A percentile compares a stretch with the other conserved stretches of the same genome.
These are phyloP conservation scores for Penicillium atrosanguineum DNA, from an alignment of 495 filamentous ascomycete genomes.

Conservation along the genomic window DNA sequence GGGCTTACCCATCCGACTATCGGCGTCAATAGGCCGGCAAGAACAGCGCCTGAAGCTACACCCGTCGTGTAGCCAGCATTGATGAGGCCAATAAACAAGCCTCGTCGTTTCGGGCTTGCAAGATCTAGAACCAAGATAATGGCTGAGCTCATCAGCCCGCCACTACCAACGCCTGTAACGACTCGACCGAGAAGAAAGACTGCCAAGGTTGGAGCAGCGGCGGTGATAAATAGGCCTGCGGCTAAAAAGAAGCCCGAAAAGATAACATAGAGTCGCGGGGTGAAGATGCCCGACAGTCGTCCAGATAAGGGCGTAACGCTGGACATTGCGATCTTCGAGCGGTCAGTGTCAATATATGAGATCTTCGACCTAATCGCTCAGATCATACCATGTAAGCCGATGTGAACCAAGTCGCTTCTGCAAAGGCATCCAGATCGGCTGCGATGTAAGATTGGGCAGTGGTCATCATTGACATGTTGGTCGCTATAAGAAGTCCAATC, in stretches of 20 bases:
- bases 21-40: constrained; percentile 62
- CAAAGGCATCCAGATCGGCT: constrained; percentile 67
- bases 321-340: constrained; percentile 60
- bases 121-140: constrained; percentile 71
- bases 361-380: not conserved
- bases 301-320: constrained; percentile 64
- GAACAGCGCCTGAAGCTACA: constrained; percentile 65
- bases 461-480: constrained; percentile 74
- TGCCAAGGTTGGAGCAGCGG: constrained; percentile 50
- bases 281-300: constrained; percentile 65
- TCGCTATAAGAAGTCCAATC: constrained; percentile 39
- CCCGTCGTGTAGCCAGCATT: constrained; percentile 67
- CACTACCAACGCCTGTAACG: constrained; percentile 62
- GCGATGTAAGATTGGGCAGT: constrained; percentile 73
- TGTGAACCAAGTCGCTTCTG: constrained; percentile 71
- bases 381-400: constrained; percentile 57
- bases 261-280: constrained; percentile 58
- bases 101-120: constrained; percentile 58
- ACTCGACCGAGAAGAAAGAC: constrained; percentile 66
- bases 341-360: not conserved
- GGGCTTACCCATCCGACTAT: constrained; percentile 62
- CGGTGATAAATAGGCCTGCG: constrained; percentile 60
- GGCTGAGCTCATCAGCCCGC: constrained; percentile 62
- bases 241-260: constrained; percentile 54
- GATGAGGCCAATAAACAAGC: constrained; percentile 66